Evolutionary conservation across 1,139 yeast species (phyloP), one percentile per base, ranked within the genome.

Genomic region (Magnusiomyces clavatus): DNA sequence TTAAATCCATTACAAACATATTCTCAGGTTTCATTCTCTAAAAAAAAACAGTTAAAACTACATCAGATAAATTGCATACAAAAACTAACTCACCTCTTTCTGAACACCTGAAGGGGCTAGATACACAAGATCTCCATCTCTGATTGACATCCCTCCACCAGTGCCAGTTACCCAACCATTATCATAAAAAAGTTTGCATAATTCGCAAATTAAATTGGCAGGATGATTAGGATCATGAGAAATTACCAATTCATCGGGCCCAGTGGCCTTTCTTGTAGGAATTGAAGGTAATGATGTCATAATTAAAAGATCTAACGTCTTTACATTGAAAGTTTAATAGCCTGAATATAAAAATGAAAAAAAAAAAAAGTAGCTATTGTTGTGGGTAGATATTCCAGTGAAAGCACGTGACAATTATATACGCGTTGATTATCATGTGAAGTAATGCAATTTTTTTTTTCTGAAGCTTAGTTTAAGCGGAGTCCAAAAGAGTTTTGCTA

Each of bases 31-130:
- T 71, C 77, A 90, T 82, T 57, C 90, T 74, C 63, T 64, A 44
- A 8, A 48, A 5, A 35, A 20, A 42, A n/a, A 39, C n/a, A 5
- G 34, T 36, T 19, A 46, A 17, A 46, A 10, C 3, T 10, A 20
- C 19, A 36, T 6, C 2, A 35, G 20, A 19, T 11, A n/a, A 13
- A 36, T 13, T 24, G 13, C 14, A 17, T 38, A 39, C n/a, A n/a
- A 24, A 35, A 3, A n/a, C 20, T 44, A 20, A 48, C 61, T 10
- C 52, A 64, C 68, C 67, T 90, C 97, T 69, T 90, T 90, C 65
- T 90, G 97, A 6, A 90, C 95, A 1, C 97, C 97, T 8, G 96
- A 86, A 2, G 97, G 97, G 0, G 97, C 95, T 46, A 90, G 77
- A 19, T 40, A 44, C n/a, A 41, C 39, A n/a, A 49, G 57, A 3